A percentile compares a stretch with the other conserved stretches of the same genome.
Conservation (phyloP, 2,329 filamentous ascomycete species). For the Chrysoporthe puriensis region DNA sequence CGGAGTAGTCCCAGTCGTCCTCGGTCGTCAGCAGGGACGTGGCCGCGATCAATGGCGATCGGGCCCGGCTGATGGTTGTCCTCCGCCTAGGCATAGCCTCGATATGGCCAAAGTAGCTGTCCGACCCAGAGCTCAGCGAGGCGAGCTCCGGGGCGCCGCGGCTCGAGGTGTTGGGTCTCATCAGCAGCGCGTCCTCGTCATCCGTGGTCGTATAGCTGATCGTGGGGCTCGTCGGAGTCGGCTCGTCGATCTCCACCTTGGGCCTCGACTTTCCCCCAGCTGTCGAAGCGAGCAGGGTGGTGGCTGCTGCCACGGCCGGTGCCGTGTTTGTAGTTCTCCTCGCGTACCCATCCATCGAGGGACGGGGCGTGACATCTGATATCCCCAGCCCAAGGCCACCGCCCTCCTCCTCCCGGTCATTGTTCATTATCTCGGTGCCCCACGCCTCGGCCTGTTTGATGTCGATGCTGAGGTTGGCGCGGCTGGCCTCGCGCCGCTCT, state of each 20-base stretch:
- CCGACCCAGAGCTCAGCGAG: slow-evolving; percentile 59
- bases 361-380: slow-evolving; percentile 49
- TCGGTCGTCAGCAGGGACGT: slow-evolving; percentile 53
- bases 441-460: slow-evolving; percentile 38
- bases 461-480: slow-evolving; percentile 49
- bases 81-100: slow-evolving; percentile 49
- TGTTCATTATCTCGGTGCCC: slow-evolving; percentile 19
- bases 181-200: slow-evolving; percentile 77
- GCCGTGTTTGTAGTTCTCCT: slow-evolving; percentile 38
- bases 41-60: slow-evolving; percentile 60
- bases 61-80: slow-evolving; percentile 53
- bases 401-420: slow-evolving; percentile 16
- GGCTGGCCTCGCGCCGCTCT: slow-evolving; percentile 55
- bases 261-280: slow-evolving; percentile 16
- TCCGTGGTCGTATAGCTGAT: slow-evolving; percentile 77
- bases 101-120: slow-evolving; percentile 63
- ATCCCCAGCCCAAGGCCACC: slow-evolving; percentile 52
- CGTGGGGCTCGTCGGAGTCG: slow-evolving; percentile 53
- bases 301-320: slow-evolving; percentile 25
- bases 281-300: slow-evolving; percentile 25
- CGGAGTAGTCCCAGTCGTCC: slow-evolving; percentile 82
- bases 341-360: slow-evolving; percentile 52
- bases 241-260: slow-evolving; percentile 28
- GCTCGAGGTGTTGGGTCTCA: slow-evolving; percentile 54
- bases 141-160: slow-evolving; percentile 44